A percentile compares a stretch with the other conserved stretches of the same genome.
Conservation (phyloP, 2,329 filamentous ascomycete species). For the Cadophora sp. region DNA sequence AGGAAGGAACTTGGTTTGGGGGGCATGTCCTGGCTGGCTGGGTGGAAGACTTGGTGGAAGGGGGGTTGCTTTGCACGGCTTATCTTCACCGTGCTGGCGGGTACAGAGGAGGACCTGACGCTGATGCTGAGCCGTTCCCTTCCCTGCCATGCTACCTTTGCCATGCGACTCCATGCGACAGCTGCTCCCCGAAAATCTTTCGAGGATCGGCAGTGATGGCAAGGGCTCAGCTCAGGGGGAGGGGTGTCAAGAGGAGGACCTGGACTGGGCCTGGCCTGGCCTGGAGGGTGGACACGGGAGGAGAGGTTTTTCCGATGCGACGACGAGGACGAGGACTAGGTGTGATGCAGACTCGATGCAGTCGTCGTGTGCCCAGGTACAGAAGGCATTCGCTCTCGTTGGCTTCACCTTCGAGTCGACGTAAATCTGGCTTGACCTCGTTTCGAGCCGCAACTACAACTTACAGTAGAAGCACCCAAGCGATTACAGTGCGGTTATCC, state of each 20-base stretch:
- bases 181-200: neutral
- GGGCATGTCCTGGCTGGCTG: too few species aligned
- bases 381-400: neutral
- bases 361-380: neutral
- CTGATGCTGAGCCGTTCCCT: neutral
- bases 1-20: too few species aligned
- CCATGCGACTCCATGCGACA: neutral
- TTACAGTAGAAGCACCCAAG: neutral
- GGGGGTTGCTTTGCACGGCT: conserved; percentile 6
- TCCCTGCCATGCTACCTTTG: too few species aligned
- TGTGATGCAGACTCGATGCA: neutral
- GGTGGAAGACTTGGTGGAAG: neutral
- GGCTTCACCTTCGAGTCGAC: neutral
- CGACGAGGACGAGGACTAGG: neutral
- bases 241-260: too few species aligned
- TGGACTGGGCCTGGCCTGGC: neutral
- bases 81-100: conserved; percentile 17
- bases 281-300: neutral
- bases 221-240: too few species aligned
- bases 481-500: neutral
- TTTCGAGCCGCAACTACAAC: neutral
- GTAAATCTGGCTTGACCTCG: too few species aligned
- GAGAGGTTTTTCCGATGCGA: conserved; percentile 23
- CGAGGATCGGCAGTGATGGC: conserved; percentile 3
- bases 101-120: neutral